Evolutionary conservation across 257 asterid species (phyloP).

Genomic region (Solanum pinnatisectum): DNA sequence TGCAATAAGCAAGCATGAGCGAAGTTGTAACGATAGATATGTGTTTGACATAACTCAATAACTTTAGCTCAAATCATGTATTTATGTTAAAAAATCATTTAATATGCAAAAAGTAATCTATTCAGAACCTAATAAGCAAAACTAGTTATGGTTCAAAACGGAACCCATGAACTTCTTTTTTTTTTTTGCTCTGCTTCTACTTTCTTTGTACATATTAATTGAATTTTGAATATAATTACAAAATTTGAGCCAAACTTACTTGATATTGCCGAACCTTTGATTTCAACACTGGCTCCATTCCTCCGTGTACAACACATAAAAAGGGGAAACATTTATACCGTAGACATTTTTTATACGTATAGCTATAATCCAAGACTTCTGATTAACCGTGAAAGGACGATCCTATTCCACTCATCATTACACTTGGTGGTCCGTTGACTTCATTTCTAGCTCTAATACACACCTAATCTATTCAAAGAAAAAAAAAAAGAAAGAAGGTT

Average conservation of each 20-base stretch:
- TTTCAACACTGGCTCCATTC: background rate
- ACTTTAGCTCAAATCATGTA: background rate
- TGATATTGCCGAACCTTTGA: background rate
- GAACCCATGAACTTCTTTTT: background rate
- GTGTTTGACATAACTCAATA: background rate
- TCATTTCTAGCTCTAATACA: background rate
- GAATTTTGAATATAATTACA: background rate
- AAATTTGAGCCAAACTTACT: background rate
- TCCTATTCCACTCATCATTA: background rate
- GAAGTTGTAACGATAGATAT: background rate
- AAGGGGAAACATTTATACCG: accelerated
- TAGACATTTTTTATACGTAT: background rate
- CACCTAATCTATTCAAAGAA: background rate
- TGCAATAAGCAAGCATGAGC: background rate
- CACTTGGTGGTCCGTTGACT: background rate
- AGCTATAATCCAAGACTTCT: accelerated
- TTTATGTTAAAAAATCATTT: background rate
- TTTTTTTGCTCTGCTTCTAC: accelerated
- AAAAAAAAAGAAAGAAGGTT: background rate
- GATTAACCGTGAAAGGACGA: accelerated
- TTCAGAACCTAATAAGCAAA: background rate
- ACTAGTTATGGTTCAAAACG: accelerated
- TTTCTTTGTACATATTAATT: background rate
- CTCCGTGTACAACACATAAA: background rate
- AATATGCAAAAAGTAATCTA: background rate